These are phyloP conservation scores for Plasmodium vivax DNA, from an alignment of 169 alveolate species.

Conservation along the genomic window DNA sequence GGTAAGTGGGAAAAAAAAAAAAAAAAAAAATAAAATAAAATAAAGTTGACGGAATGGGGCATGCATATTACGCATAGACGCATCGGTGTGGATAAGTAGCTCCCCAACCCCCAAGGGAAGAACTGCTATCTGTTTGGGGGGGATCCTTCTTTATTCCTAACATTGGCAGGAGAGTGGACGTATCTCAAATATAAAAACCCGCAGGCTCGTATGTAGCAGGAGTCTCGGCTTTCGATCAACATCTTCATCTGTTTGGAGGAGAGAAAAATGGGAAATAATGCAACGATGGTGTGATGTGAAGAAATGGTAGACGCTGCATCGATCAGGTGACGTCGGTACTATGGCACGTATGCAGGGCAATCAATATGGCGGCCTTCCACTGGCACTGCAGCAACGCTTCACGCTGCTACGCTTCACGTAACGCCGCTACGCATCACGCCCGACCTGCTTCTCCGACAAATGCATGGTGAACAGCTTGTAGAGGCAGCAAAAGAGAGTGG, in stretches of 20 bases:
- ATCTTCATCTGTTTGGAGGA: constrained; percentile 12
- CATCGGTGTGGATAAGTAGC: background rate
- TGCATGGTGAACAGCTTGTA: constrained; percentile 81
- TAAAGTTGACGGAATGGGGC: background rate
- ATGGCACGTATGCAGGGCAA: background rate
- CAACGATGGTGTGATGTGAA: background rate
- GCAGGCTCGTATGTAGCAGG: constrained; percentile 66
- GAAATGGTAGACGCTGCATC: background rate
- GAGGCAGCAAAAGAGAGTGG: constrained; percentile 85
- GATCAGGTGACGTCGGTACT: background rate
- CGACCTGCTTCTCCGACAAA: constrained; percentile 83
- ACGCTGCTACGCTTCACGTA: no score
- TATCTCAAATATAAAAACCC: constrained; percentile 62
- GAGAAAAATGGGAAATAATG: background rate
- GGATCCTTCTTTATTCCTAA: background rate
- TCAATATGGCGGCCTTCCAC: background rate
- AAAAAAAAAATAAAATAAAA: background rate
- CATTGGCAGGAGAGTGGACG: constrained; percentile 60
- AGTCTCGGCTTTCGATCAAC: constrained; percentile 28
- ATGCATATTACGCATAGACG: background rate
- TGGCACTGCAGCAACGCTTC: background rate
- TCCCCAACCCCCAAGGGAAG: background rate
- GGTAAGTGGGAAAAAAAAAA: background rate
- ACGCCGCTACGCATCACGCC: background rate
- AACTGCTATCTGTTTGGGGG: background rate